A percentile compares a stretch with the other conserved stretches of the same genome.
Conservation (phyloP, 2,329 filamentous ascomycete genomes). For the Monilinia polystroma region DNA sequence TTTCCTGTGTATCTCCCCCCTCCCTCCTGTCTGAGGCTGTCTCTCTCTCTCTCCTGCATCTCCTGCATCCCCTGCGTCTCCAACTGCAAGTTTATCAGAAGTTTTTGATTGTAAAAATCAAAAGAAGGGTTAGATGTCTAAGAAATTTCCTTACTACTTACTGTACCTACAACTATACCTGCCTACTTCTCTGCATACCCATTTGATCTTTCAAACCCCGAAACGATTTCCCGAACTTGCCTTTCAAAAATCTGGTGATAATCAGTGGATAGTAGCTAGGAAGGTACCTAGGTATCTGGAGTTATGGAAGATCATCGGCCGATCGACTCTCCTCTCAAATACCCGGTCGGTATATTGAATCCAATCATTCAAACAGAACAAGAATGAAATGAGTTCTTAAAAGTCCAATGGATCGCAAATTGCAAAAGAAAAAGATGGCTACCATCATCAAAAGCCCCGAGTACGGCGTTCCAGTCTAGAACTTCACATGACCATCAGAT, state of each 20-base stretch:
- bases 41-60: too few relatives aligned
- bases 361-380: too few relatives aligned
- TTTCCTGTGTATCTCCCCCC: too few relatives aligned
- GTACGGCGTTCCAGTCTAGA: conserved; percentile 12
- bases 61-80: background rate
- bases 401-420: too few relatives aligned
- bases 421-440: too few relatives aligned
- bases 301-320: background rate
- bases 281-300: too few relatives aligned
- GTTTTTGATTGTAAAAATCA: background rate
- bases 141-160: background rate
- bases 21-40: too few relatives aligned
- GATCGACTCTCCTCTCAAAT: background rate
- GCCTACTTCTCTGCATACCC: too few relatives aligned
- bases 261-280: background rate
- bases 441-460: conserved; percentile 10
- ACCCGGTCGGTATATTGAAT: background rate
- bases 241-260: background rate
- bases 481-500: conserved; percentile 1
- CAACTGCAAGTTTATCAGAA: background rate
- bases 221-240: conserved; percentile 5
- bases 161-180: background rate
- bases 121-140: background rate
- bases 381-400: too few relatives aligned
- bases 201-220: background rate